Evolutionary conservation across 768 basidiomycete genomes (phyloP).

Genomic region (Rubroboletus pulcherrimus): DNA sequence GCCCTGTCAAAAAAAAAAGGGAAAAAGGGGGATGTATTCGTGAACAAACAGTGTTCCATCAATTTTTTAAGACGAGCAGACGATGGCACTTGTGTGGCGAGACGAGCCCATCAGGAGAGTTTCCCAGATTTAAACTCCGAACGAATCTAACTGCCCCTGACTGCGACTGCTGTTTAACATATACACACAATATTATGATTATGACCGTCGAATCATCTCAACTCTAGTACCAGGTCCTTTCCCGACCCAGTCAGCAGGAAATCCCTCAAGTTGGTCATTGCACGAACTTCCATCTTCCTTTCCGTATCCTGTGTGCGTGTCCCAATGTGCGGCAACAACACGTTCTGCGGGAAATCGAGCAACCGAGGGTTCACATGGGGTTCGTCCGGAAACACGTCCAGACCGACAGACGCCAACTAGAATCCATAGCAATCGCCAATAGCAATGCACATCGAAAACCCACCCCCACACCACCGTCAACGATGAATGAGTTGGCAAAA

Average conservation of each 20-base stretch:
- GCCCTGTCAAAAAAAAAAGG: no score
- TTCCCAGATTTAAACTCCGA: no score
- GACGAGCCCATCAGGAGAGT: no score
- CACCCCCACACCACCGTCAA: no score
- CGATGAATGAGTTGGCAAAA: no score
- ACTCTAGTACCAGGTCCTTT: conserved; percentile 61
- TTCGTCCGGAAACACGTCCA: conserved; percentile 87
- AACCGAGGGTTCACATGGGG: conserved; percentile 76
- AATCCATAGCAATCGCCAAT: background rate
- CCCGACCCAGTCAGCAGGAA: conserved; percentile 61
- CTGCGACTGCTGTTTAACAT: no score
- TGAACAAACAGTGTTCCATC: no score
- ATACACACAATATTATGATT: no score
- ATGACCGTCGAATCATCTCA: background rate
- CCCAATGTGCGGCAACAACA: conserved; percentile 90
- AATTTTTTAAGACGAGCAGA: no score
- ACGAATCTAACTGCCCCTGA: no score
- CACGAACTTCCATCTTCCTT: conserved; percentile 77
- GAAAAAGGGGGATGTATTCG: no score
- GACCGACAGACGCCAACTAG: conserved; percentile 45
- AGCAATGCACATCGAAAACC: background rate
- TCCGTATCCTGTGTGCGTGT: conserved; percentile 80
- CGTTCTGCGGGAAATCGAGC: conserved; percentile 74
- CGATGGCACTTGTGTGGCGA: no score
- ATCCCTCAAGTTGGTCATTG: conserved; percentile 70